These are phyloP conservation scores for Candida orba DNA, from an alignment of 805 yeast genomes.

Conservation along the genomic window DNA sequence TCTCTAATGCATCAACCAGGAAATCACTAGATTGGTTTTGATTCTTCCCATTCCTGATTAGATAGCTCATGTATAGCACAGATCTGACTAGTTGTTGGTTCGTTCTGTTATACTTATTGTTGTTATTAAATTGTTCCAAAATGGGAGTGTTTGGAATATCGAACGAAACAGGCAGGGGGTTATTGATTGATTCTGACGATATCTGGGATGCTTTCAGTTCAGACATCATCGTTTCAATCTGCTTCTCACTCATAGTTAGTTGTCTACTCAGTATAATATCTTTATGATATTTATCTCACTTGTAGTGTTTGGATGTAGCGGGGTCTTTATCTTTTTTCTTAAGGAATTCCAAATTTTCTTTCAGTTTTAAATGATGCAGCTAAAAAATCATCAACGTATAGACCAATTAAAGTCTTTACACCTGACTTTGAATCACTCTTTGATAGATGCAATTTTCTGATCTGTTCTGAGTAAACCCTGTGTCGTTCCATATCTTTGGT, in stretches of 20 bases:
- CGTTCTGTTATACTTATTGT: conserved; percentile 1
- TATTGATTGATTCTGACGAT: neutral
- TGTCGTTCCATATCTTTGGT: too few relatives aligned
- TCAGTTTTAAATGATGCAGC: too few relatives aligned
- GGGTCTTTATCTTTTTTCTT: too few relatives aligned
- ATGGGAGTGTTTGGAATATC: conserved; percentile 1
- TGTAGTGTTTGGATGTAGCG: too few relatives aligned
- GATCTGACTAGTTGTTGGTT: conserved; percentile 11
- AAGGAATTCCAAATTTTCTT: too few relatives aligned
- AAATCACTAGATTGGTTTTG: conserved; percentile 3
- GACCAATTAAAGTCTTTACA: too few relatives aligned
- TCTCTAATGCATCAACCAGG: conserved; percentile 11
- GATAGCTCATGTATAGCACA: conserved; percentile 10
- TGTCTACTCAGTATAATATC: too few relatives aligned
- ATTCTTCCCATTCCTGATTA: conserved; percentile 6
- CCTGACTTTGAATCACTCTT: too few relatives aligned
- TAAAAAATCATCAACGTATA: too few relatives aligned
- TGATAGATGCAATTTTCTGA: too few relatives aligned
- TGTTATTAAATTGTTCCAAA: neutral
- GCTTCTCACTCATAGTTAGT: conserved; percentile 6
- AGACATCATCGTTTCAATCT: conserved; percentile 7
- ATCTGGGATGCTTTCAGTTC: conserved; percentile 3
- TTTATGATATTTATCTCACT: too few relatives aligned
- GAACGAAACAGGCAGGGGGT: conserved; percentile 1
- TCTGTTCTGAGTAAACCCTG: too few relatives aligned